Conservation (phyloP, 2,329 filamentous ascomycete species). For the Cladosporium colombiae region DNA sequence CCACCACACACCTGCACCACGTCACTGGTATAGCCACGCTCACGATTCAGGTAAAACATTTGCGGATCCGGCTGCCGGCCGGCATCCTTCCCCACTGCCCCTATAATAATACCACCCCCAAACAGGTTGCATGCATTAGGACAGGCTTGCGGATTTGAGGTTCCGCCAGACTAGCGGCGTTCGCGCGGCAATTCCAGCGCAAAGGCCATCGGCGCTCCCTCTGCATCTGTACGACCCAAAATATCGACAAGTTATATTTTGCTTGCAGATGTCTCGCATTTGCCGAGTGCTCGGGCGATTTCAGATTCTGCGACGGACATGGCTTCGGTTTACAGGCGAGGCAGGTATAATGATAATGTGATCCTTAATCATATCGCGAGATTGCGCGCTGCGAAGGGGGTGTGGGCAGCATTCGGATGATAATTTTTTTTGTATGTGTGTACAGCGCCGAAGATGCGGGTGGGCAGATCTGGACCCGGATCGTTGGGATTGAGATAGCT, state of each 20-base stretch:
- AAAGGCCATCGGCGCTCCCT: neutral
- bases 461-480: neutral
- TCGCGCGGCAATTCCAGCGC: conserved; percentile 3
- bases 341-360: neutral
- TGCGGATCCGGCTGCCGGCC: neutral
- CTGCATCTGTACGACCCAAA: conserved; percentile 8
- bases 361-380: neutral
- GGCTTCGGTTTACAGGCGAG: neutral
- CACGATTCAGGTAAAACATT: neutral
- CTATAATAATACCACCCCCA: conserved; percentile 1
- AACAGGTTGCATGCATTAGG: neutral
- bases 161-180: neutral
- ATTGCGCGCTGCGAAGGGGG: neutral
- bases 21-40: neutral
- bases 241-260: neutral
- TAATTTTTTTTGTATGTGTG: neutral
- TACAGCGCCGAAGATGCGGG: neutral
- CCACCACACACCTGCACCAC: neutral
- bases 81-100: conserved; percentile 1
- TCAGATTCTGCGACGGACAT: neutral
- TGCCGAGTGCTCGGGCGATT: neutral
- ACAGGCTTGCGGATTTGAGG: neutral
- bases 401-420: neutral
- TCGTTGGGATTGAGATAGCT: neutral
- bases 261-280: neutral